Conservation (phyloP, 176 grass and related monocot genomes). For the Cocos nucifera region DNA sequence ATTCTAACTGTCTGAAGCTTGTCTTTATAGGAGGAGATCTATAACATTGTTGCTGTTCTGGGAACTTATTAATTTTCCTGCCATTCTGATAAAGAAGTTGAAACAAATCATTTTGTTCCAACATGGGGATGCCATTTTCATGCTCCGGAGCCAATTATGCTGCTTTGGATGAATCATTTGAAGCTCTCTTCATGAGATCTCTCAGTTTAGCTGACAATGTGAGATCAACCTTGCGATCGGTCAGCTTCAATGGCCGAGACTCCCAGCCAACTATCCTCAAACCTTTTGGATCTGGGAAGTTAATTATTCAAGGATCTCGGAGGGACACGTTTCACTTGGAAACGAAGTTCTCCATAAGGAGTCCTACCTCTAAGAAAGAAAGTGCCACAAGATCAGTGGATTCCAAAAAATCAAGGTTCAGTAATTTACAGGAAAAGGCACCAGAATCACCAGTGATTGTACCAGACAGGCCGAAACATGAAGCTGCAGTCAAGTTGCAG, state of each 20-base stretch:
- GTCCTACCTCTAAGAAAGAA: slow-evolving; percentile 27
- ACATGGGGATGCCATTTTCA: slow-evolving; percentile 4
- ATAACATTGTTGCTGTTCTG: too few relatives aligned
- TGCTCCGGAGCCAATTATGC: not conserved
- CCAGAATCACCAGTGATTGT: slow-evolving; percentile 28
- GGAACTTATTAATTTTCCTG: too few relatives aligned
- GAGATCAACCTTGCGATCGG: slow-evolving; percentile 23
- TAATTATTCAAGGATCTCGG: slow-evolving; percentile 32
- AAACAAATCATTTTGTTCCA: not conserved
- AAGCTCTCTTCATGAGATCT: slow-evolving; percentile 1
- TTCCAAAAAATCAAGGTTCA: slow-evolving; percentile 29
- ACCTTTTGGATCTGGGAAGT: slow-evolving; percentile 26
- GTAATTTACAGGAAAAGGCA: slow-evolving; percentile 21
- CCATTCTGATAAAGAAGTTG: too few relatives aligned
- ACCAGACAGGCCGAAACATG: slow-evolving; percentile 47
- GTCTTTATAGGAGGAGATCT: too few relatives aligned
- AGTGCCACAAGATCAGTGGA: slow-evolving; percentile 20
- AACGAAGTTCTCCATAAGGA: slow-evolving; percentile 33
- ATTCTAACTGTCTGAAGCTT: too few relatives aligned
- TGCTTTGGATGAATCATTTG: not conserved
- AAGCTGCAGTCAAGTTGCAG: slow-evolving; percentile 61
- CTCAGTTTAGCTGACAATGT: slow-evolving; percentile 2
- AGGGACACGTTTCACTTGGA: slow-evolving; percentile 26
- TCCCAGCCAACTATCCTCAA: slow-evolving; percentile 17
- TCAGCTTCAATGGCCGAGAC: slow-evolving; percentile 33